These are phyloP conservation scores for Edaphochlamys debaryana DNA, from an alignment of 139 green algal genomes.

Conservation along the genomic window DNA sequence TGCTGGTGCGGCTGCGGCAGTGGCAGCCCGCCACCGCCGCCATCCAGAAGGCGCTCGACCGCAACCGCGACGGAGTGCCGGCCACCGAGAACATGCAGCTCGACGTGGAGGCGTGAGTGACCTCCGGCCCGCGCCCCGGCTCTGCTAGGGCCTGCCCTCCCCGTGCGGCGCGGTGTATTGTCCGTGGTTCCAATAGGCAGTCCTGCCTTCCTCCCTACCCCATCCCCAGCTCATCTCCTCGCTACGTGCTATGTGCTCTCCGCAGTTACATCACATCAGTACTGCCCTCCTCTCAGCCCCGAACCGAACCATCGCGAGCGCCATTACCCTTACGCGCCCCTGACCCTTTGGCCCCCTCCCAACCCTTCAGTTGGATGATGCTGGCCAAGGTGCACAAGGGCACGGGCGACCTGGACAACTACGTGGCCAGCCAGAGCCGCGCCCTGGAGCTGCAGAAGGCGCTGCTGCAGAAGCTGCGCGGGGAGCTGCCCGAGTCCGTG, in stretches of 20 bases:
- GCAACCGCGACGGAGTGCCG: constrained; percentile 28
- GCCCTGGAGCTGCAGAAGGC: constrained; percentile 58
- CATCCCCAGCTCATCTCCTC: too few species aligned
- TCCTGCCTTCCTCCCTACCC: background rate
- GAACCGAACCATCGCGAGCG: too few species aligned
- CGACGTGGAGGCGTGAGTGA: constrained; percentile 57
- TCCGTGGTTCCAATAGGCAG: background rate
- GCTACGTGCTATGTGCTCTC: too few species aligned
- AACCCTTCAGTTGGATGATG: constrained; percentile 56
- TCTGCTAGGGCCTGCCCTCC: background rate
- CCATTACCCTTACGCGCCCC: too few species aligned
- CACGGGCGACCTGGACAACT: constrained; percentile 53
- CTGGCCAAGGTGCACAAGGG: constrained; percentile 57
- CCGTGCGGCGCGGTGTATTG: background rate
- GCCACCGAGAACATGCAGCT: constrained; percentile 58
- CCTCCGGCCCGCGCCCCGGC: too few species aligned
- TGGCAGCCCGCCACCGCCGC: constrained; percentile 55
- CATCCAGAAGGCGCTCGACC: constrained; percentile 61
- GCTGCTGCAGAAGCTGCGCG: constrained; percentile 57
- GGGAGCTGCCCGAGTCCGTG: constrained; percentile 57
- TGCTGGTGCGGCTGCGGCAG: constrained; percentile 73
- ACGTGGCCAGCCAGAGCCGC: constrained; percentile 45
- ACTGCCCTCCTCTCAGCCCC: too few species aligned
- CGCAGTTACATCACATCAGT: too few species aligned
- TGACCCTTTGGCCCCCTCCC: too few species aligned